Conservation (phyloP, 2,329 filamentous ascomycete genomes). For the Fusarium mundagurra region DNA sequence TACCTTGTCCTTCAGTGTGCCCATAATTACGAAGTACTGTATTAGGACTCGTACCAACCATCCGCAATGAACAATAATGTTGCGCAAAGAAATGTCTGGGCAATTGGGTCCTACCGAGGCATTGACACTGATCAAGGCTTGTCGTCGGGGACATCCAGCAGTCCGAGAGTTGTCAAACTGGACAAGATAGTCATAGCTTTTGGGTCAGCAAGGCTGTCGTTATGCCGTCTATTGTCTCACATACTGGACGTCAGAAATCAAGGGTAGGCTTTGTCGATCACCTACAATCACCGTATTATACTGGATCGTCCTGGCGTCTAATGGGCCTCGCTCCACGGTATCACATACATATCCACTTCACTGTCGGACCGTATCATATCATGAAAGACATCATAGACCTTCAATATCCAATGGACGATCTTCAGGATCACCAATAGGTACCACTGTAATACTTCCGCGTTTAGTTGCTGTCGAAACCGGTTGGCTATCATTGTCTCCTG, state of each 20-base stretch:
- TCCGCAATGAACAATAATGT: neutral
- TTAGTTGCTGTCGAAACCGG: neutral
- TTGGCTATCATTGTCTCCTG: neutral
- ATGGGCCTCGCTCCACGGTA: neutral
- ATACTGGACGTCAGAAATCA: neutral
- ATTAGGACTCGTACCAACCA: neutral
- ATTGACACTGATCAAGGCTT: neutral
- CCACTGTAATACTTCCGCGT: neutral
- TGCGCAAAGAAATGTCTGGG: neutral
- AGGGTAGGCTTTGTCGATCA: slow-evolving; percentile 12
- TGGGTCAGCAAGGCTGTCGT: slow-evolving; percentile 6
- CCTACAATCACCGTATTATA: slow-evolving; percentile 16
- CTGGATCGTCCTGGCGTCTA: slow-evolving; percentile 9
- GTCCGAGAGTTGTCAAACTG: neutral
- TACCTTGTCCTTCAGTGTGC: neutral
- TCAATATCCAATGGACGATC: slow-evolving; percentile 1
- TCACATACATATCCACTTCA: slow-evolving; percentile 15
- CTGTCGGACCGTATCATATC: slow-evolving; percentile 13
- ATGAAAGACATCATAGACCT: slow-evolving; percentile 10
- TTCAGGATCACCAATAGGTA: neutral
- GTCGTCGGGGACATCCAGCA: neutral
- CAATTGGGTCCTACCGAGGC: neutral
- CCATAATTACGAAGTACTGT: neutral
- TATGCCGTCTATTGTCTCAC: neutral
- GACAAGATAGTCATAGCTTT: neutral